Conservation (phyloP, 441 rosid species). For the California macrophylla region DNA sequence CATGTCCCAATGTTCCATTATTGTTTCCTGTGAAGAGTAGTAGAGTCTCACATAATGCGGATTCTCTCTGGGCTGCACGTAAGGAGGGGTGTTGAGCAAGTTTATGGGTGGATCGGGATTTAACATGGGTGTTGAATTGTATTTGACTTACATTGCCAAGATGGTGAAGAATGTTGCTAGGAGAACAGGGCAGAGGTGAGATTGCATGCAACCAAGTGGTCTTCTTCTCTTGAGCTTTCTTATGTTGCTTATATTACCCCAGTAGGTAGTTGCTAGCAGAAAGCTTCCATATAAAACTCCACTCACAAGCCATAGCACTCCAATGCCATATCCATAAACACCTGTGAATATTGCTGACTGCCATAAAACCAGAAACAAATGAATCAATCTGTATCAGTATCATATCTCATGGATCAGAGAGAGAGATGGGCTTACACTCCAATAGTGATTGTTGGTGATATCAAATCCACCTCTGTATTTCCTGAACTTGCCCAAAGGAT, state of each 20-base stretch:
- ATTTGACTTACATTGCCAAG: conserved; percentile 41
- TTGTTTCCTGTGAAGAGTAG: too few species aligned
- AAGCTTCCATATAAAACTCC: conserved; percentile 36
- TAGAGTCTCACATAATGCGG: too few species aligned
- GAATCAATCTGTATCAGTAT: background rate
- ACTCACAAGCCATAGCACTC: conserved; percentile 40
- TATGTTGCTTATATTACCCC: conserved; percentile 20
- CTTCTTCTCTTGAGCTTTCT: conserved; percentile 23
- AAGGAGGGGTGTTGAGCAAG: too few species aligned
- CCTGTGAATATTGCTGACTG: conserved; percentile 64
- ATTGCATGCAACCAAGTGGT: conserved; percentile 20
- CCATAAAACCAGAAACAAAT: background rate
- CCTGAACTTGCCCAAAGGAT: conserved; percentile 41
- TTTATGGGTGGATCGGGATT: too few species aligned
- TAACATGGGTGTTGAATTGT: too few species aligned
- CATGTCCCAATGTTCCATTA: too few species aligned
- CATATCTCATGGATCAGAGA: background rate
- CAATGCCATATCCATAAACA: conserved; percentile 43
- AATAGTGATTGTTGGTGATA: conserved; percentile 43
- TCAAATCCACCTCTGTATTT: conserved; percentile 66
- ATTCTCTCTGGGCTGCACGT: too few species aligned
- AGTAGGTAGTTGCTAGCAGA: conserved; percentile 19
- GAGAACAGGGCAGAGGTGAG: conserved; percentile 30
- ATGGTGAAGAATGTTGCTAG: conserved; percentile 34
- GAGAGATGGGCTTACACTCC: conserved; percentile 14